Conservation (phyloP, 108 stramenopile species). For the Nannochloropsis salina region DNA sequence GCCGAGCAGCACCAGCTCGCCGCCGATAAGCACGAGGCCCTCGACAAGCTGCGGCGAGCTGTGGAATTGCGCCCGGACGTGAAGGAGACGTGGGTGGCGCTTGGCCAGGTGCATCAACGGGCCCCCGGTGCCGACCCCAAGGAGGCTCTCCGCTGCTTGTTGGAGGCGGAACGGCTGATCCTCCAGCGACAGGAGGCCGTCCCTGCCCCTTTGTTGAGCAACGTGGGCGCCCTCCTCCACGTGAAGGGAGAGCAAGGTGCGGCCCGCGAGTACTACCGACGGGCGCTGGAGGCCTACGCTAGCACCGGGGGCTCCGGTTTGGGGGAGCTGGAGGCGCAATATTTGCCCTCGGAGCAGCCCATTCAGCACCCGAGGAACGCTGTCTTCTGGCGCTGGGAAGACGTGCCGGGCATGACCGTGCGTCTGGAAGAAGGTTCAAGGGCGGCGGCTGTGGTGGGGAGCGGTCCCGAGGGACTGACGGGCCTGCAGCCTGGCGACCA, state of each 20-base stretch:
- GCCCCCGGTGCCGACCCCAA: neutral
- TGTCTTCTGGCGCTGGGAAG: neutral
- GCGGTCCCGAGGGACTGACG: neutral
- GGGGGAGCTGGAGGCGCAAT: slow-evolving; percentile 11
- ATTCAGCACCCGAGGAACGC: neutral
- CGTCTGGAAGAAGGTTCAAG: neutral
- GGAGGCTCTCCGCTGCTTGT: neutral
- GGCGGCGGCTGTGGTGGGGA: neutral
- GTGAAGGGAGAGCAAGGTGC: neutral
- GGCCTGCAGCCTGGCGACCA: neutral
- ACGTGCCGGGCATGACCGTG: neutral
- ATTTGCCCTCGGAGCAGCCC: neutral
- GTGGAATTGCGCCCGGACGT: neutral
- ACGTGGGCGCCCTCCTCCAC: neutral
- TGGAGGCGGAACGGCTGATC: neutral
- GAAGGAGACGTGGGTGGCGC: slow-evolving; percentile 16
- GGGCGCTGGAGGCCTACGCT: neutral
- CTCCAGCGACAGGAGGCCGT: neutral
- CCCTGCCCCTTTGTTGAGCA: neutral
- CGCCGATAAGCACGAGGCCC: neutral
- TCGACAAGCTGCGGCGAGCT: neutral
- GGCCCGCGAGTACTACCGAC: neutral
- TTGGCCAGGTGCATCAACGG: neutral
- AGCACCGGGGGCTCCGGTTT: neutral
- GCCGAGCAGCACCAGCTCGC: neutral